Evolutionary conservation across 108 stramenopile species (phyloP), one percentile per base, ranked within the genome.

Genomic region (Skeletonema costatum): DNA sequence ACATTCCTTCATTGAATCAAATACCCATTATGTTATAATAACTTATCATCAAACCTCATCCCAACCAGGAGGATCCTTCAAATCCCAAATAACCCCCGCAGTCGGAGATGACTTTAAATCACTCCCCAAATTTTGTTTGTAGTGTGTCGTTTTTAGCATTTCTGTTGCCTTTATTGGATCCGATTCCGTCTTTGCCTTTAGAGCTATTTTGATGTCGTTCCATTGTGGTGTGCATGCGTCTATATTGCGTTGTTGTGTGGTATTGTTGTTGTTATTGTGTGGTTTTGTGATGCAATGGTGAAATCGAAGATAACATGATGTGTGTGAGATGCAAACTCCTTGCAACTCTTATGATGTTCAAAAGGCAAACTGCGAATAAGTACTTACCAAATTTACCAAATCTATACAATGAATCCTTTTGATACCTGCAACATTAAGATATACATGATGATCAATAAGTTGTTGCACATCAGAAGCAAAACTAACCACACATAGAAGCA

Each of bases 51-150:
- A 60, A 60, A 61, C 60, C 60, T 67, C 62, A 74, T 87, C 87
- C 94, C 94, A 95, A 17, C 90, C 85, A 16, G 94, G 91, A 64
- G 67, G 68, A 53, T 95, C 90, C 67, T 95, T 95, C 65, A 91
- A 72, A 46, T 92, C 90, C 94, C 94, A 95, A 73, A 95, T 93
- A 48, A 86, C 79, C 41, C 92, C 92, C 4, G 90, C 90, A 66
- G 94, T 95, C 2, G 94, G 90, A 42, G 90, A 91, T 29, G 77
- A 76, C 38, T 75, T 88, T 50, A 80, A 78, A 84, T 83, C 82
- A 75, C 87, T 87, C 33, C 87, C 87, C 64, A 87, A 69, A 68
- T 87, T 81, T 51, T 87, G 78, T 42, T 76, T 75, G 75, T 89
- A 95, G 64, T 83, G 81, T 5, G 93, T 95, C 16, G 68, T 51